These are phyloP conservation scores for Eucalyptus marginata DNA, from an alignment of 345 rosid genomes.

Conservation along the genomic window DNA sequence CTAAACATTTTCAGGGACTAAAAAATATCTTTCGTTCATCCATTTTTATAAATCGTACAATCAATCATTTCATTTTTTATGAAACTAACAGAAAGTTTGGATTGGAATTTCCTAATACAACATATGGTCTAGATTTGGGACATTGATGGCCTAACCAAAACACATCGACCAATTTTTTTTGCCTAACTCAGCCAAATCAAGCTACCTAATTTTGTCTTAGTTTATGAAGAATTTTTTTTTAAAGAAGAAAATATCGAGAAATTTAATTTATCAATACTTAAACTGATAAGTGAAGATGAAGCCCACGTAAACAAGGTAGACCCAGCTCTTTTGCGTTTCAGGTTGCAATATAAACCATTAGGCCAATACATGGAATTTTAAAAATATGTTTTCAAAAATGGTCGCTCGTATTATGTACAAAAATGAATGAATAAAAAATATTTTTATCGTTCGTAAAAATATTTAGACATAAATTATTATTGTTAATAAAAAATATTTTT, in stretches of 20 bases:
- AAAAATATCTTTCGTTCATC: not conserved
- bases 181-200: not conserved
- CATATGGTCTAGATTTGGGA: not conserved
- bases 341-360: not conserved
- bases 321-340: not conserved
- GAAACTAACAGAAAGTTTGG: not conserved
- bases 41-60: not conserved
- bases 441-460: rapidly evolving
- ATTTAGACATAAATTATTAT: not conserved
- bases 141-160: not conserved
- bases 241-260: not conserved
- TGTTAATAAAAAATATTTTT: not conserved
- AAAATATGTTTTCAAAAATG: rapidly evolving
- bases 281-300: not conserved
- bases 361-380: not conserved
- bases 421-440: not conserved
- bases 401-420: rapidly evolving
- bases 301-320: not conserved
- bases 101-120: not conserved
- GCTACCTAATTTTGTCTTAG: not conserved
- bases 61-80: not conserved
- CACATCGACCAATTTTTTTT: not conserved
- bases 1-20: not conserved
- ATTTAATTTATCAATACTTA: not conserved
- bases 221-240: not conserved